Conservation (phyloP, 1,284 basidiomycete genomes). For the Trichosporon sp. region DNA sequence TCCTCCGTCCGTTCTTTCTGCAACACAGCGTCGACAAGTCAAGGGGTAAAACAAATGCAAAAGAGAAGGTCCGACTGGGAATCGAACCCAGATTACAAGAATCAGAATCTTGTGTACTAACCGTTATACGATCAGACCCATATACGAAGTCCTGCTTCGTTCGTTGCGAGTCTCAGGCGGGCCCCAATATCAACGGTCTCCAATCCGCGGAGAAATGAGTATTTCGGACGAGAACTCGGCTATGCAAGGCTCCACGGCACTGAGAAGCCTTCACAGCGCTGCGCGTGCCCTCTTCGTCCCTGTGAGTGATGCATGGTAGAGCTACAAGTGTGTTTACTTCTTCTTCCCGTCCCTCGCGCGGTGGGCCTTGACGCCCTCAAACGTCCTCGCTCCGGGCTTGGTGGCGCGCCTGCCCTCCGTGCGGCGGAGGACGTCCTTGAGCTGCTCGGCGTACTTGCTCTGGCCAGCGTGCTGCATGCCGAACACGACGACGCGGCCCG, state of each 20-base stretch:
- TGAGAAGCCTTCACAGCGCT: not conserved
- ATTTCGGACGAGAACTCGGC: not conserved
- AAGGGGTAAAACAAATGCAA: not conserved
- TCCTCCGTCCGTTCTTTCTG: not conserved
- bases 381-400: constrained; percentile 20
- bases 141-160: not conserved
- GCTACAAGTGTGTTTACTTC: not conserved
- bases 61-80: constrained; percentile 1
- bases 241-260: not conserved
- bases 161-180: not conserved
- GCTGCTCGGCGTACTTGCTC: constrained; percentile 23
- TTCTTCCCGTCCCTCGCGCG: not conserved
- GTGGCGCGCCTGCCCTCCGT: constrained; percentile 8
- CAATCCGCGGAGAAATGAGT: not conserved
- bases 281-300: not conserved
- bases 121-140: constrained; percentile 5
- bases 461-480: constrained; percentile 31
- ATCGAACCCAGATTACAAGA: constrained; percentile 7
- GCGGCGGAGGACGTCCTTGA: constrained; percentile 26
- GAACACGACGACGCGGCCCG: constrained; percentile 57
- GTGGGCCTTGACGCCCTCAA: constrained; percentile 9
- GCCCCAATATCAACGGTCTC: not conserved
- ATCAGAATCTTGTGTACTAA: constrained; percentile 6
- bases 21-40: not conserved
- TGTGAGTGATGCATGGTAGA: not conserved